phyloP scores from a whole-genome alignment of 805 yeast species.

The Yamadazyma philogaea region DNA sequence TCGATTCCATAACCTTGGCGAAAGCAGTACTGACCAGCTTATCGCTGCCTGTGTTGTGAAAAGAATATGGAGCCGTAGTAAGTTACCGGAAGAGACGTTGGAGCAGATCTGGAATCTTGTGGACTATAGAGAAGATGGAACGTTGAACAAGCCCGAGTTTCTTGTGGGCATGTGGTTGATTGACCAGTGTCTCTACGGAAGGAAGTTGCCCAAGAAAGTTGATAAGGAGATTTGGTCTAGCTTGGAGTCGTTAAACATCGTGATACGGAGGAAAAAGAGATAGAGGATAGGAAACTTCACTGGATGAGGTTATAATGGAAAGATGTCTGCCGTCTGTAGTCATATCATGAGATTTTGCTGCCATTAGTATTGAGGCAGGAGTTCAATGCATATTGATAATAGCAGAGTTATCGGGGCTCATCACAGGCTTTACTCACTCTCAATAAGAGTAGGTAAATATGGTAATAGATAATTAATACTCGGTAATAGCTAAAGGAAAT shows the following conservation, averaged over 20 bases:
- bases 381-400: too few relatives aligned
- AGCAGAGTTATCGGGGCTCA: too few relatives aligned
- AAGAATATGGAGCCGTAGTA: conserved; percentile 77
- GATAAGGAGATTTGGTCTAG: conserved; percentile 78
- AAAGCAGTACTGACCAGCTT: conserved; percentile 27
- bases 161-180: conserved; percentile 97
- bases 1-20: conserved; percentile 29
- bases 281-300: neutral
- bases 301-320: too few relatives aligned
- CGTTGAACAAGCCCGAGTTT: conserved; percentile 75
- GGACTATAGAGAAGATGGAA: conserved; percentile 64
- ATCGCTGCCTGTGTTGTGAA: conserved; percentile 66
- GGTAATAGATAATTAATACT: too few relatives aligned
- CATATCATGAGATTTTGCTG: too few relatives aligned
- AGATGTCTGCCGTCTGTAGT: too few relatives aligned
- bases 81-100: conserved; percentile 57
- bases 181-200: conserved; percentile 92
- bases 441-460: too few relatives aligned
- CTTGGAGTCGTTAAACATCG: conserved; percentile 46
- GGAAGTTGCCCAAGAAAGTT: conserved; percentile 75
- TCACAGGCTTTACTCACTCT: too few relatives aligned
- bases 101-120: conserved; percentile 70
- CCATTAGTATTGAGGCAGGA: too few relatives aligned
- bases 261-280: conserved; percentile 26
- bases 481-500: too few relatives aligned